Conservation (phyloP, 768 basidiomycete species). For the Trametes sanguinea region DNA sequence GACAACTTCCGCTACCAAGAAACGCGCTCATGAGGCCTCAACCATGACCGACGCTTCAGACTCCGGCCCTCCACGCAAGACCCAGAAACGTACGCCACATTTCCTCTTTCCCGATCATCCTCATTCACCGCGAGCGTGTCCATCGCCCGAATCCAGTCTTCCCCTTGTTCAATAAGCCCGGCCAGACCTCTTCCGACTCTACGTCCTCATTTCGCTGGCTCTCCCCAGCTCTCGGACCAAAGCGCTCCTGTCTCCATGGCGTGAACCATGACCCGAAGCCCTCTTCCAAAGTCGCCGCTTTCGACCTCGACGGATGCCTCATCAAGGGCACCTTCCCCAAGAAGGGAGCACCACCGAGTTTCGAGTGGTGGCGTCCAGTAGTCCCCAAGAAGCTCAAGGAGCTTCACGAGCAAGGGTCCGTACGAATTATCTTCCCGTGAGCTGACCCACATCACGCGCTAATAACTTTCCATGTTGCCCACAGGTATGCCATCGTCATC, state of each 20-base stretch:
- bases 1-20: not conserved
- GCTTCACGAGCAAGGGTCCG: constrained; percentile 61
- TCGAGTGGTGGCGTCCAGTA: constrained; percentile 73
- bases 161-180: constrained; percentile 31
- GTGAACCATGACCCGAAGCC: constrained; percentile 42
- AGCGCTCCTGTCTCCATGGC: constrained; percentile 41
- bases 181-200: not conserved
- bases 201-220: constrained; percentile 34
- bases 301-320: constrained; percentile 88
- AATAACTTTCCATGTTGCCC: not conserved
- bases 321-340: constrained; percentile 54
- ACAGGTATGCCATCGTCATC: constrained; percentile 70
- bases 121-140: too few species aligned
- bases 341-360: constrained; percentile 48
- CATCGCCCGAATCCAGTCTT: constrained; percentile 24
- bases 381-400: constrained; percentile 67
- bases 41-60: not conserved
- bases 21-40: constrained; percentile 7
- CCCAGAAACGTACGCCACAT: constrained; percentile 23
- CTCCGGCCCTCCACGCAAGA: constrained; percentile 13
- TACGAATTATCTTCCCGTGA: not conserved
- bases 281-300: constrained; percentile 66
- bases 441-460: not conserved
- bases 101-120: not conserved
- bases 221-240: constrained; percentile 33